Evolutionary conservation across 129 eudicot genomes (phyloP).

Genomic region (Centella asiatica): DNA sequence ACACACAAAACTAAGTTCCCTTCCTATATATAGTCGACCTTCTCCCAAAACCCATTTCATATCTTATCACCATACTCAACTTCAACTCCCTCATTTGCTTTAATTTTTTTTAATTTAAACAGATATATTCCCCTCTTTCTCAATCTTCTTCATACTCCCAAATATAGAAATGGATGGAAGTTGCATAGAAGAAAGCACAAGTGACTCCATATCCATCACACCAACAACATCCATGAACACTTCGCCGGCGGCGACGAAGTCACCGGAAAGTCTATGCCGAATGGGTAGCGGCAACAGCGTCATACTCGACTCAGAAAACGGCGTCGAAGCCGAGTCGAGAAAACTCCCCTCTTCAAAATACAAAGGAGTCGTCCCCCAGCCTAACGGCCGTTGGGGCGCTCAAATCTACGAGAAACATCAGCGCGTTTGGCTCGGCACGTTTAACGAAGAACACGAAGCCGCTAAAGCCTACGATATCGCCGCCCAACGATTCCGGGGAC

Average conservation of each 20-base stretch:
- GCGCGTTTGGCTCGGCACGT: slow-evolving; percentile 91
- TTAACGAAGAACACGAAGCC: slow-evolving; percentile 74
- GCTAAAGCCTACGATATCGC: slow-evolving; percentile 85
- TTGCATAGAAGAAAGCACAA: slow-evolving; percentile 59
- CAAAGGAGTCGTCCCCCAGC: slow-evolving; percentile 98
- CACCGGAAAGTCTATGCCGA: slow-evolving; percentile 36
- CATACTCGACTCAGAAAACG: slow-evolving; percentile 43
- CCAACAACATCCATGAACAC: slow-evolving; percentile 15
- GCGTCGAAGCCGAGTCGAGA: slow-evolving; percentile 72
- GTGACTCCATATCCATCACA: slow-evolving; percentile 32
- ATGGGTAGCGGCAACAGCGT: slow-evolving; percentile 58
- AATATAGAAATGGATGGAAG: slow-evolving; percentile 43
- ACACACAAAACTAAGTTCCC: neutral
- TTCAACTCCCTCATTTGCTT: neutral
- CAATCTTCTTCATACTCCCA: neutral
- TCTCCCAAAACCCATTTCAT: slow-evolving; percentile 21
- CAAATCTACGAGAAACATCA: slow-evolving; percentile 91
- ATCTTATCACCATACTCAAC: neutral
- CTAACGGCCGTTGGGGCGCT: slow-evolving; percentile 95
- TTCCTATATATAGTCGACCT: slow-evolving; percentile 42
- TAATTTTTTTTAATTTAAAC: no score
- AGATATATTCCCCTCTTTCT: neutral
- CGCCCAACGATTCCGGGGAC: slow-evolving; percentile 79
- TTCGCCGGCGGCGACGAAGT: slow-evolving; percentile 21
- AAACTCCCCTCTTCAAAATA: slow-evolving; percentile 75